Evolutionary conservation across 306 rosid species (phyloP), one percentile per base, ranked within the genome.

Genomic region (Amphicarpaea edgeworthii): DNA sequence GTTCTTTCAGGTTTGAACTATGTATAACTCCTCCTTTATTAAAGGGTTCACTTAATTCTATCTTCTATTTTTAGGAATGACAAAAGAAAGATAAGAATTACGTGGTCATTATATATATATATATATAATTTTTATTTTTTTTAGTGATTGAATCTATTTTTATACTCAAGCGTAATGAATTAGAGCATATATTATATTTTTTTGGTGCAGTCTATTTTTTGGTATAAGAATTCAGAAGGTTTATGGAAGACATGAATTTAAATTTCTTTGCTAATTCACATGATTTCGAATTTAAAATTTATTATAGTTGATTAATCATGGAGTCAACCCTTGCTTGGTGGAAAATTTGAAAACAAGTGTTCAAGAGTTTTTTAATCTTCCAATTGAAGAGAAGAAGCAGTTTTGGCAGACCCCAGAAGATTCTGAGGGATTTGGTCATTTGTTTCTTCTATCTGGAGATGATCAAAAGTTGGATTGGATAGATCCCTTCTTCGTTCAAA

Each of bases 391-490:
- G 69, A 77, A 77, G 60, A 55, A 55, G 50, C 60, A 67, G 12
- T 19, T 77, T 42, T 55, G 81, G 68, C 81, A 77, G 15, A 77
- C 30, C 12, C 38, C 49, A 55, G 60, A 49, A 3, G 68, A 67
- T 2, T 0, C 57, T 1, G 50, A 77, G 3, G 81, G 81, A 9
- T 77, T 77, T 41, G 81, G 81, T 11, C 75, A 77, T 0, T 3
- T 55, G 9, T 77, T 77, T 68, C 75, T 77, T 55, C 60, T 42
- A 28, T 77, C 75, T 67, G 28, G 1, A 3, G 81, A 77, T 38
- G 40, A 77, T 4, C 81, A 77, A 43, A 78, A 68, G 26, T 34
- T 77, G 12, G 81, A 77, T 1, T 77, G 81, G 81, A 50, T 69
- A 42, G 81, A 77, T 67, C 0, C 68, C 1, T 77, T 77, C 12